These are phyloP conservation scores for Notholithocarpus densiflorus DNA, from an alignment of 306 rosid genomes.

Conservation along the genomic window DNA sequence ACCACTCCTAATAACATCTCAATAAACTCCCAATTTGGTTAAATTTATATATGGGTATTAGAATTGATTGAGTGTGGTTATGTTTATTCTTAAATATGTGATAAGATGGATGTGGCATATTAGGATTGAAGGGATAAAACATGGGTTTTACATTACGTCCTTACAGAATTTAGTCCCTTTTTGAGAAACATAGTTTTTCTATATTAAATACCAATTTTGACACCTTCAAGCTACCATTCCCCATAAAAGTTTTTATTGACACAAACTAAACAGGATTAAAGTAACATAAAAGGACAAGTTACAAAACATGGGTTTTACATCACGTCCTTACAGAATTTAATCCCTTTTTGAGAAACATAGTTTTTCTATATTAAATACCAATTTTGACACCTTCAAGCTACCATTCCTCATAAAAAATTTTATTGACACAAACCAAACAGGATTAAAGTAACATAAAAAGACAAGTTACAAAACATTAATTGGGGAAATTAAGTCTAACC, in stretches of 20 bases:
- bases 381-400: neutral
- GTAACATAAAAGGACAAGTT: neutral
- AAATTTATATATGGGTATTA: too few relatives aligned
- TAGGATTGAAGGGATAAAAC: too few relatives aligned
- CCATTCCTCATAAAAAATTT: neutral
- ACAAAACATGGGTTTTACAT: neutral
- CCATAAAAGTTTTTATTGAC: neutral
- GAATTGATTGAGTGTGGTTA: too few relatives aligned
- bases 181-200: neutral
- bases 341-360: neutral
- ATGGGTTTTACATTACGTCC: too few relatives aligned
- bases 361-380: neutral
- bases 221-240: neutral
- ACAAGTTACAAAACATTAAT: neutral
- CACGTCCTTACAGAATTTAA: too few relatives aligned
- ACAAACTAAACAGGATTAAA: neutral
- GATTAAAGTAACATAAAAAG: neutral
- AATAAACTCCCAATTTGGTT: too few relatives aligned
- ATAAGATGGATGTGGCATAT: too few relatives aligned
- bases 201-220: neutral
- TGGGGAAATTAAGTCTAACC: conserved; percentile 30
- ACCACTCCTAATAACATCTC: too few relatives aligned
- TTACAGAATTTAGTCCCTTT: too few relatives aligned
- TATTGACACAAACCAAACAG: neutral
- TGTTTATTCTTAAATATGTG: too few relatives aligned